Base-by-base conservation (phyloP, 2,329 filamentous ascomycete genomes). In the Colletotrichum phormii region DNA sequence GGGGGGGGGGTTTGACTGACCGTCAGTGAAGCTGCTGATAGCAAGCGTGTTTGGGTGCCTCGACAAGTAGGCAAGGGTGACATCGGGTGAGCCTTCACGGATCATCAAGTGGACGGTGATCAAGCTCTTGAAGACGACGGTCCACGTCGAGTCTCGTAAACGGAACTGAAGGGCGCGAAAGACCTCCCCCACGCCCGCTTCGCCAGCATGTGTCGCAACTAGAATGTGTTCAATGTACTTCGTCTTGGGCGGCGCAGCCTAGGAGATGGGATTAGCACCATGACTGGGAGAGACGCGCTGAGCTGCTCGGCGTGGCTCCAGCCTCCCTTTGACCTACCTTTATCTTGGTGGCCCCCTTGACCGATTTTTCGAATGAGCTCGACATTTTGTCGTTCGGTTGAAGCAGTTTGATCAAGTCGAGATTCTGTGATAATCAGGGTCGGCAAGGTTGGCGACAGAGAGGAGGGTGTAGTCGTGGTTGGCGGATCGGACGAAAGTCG, bases 211-310 rank as follows among this genome's bases (percentile, higher is more conserved):
- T 49, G 97, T 99, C 75, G 97, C 96, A 77, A 98, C 89, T 70
- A 99, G 90, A 80, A 99, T 98, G 81, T 98, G 95, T 83, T 99
- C 97, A 86, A 99, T 97, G 86, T 98, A 99, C 85, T 99, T 99
- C 69, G 96, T 97, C 86, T 99, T 99, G 64, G 97, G 97, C 75
- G 97, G 94, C 77, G 97, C 97, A 61, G 71, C 66, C 67, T 74
- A 22, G 60, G 46, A 60, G 24, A 53, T 54, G 53, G 54, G 67
- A 71, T 76, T 66, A 77, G 74, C 74, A 58, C 54, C 68, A 76
- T 29, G 66, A 29, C 35, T 53, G 37, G 37, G 26, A 42, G 24
- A 61, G n/a, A 22, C n/a, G 68, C 62, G 73, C 49, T 61, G 11
- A 59, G 22, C 24, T 31, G n/a, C 33, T 24, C 29, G 63, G 55